Evolutionary conservation across 306 rosid genomes (phyloP).

Genomic region (Malus sylvestris): DNA sequence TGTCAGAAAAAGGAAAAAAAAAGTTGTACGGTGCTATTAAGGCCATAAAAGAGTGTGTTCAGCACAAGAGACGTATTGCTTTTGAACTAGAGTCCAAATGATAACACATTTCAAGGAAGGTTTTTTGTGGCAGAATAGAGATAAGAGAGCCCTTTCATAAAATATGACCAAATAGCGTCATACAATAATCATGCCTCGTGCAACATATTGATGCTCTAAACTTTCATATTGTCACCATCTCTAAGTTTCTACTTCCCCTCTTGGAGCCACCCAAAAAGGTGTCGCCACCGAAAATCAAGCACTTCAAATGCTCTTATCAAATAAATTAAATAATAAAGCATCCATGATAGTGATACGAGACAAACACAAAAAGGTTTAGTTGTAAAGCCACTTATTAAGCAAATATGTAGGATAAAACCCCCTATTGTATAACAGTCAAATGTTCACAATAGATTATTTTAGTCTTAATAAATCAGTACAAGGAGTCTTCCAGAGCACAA

Average conservation of each 20-base stretch:
- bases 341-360: background rate
- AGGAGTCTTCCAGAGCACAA: slow-evolving; percentile 15
- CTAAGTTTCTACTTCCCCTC: background rate
- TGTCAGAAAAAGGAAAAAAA: background rate
- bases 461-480: background rate
- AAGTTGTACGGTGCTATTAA: background rate
- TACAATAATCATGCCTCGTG: background rate
- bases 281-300: background rate
- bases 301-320: background rate
- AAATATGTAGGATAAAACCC: background rate
- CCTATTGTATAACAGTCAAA: background rate
- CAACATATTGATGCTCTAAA: background rate
- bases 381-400: background rate
- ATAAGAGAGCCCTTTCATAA: background rate
- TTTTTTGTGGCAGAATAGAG: background rate
- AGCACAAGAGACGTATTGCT: background rate
- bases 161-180: background rate
- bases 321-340: background rate
- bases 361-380: background rate
- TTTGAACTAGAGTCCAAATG: background rate
- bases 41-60: background rate
- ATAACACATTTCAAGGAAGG: background rate
- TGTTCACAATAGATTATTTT: background rate
- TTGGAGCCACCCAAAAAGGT: no score
- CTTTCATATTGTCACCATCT: background rate